A percentile compares a stretch with the other conserved stretches of the same genome.
phyloP scores from a whole-genome alignment of 2,329 filamentous ascomycete species.

The Aspergillus candidus region DNA sequence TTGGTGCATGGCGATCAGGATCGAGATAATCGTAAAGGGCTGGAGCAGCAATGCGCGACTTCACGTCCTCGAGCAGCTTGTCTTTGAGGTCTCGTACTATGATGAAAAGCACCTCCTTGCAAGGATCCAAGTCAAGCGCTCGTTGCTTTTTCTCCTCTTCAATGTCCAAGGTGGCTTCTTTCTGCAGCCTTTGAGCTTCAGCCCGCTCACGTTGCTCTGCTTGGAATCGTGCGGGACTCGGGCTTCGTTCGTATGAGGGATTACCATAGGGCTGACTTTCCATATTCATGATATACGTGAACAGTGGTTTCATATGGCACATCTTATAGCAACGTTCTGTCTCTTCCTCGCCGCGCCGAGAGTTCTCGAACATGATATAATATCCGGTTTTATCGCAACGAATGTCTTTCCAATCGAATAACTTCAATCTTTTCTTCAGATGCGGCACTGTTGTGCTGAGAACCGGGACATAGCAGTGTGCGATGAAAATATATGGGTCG shows the following conservation, averaged over 20 bases:
- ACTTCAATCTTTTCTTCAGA: constrained; percentile 81
- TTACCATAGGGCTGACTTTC: constrained; percentile 67
- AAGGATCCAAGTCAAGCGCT: constrained; percentile 85
- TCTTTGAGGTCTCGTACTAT: constrained; percentile 75
- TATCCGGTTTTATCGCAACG: constrained; percentile 81
- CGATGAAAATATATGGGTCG: constrained; percentile 85
- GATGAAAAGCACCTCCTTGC: constrained; percentile 71
- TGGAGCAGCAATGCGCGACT: constrained; percentile 76
- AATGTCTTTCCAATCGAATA: constrained; percentile 74
- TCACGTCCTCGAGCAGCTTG: constrained; percentile 83
- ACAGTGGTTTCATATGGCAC: constrained; percentile 76
- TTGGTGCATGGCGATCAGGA: constrained; percentile 71
- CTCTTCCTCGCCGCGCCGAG: constrained; percentile 68
- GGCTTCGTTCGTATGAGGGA: constrained; percentile 53
- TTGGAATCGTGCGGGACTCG: constrained; percentile 39
- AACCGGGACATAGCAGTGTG: constrained; percentile 80
- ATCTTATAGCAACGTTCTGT: constrained; percentile 71
- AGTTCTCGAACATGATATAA: constrained; percentile 84
- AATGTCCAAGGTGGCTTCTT: constrained; percentile 72
- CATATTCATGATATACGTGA: constrained; percentile 92
- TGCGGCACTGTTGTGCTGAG: constrained; percentile 80
- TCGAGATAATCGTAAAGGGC: constrained; percentile 75
- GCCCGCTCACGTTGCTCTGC: constrained; percentile 53
- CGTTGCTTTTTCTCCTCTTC: constrained; percentile 87
- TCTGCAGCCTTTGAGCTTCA: constrained; percentile 59